Base-by-base conservation (phyloP, 345 rosid species). In the Combretum micranthum region DNA sequence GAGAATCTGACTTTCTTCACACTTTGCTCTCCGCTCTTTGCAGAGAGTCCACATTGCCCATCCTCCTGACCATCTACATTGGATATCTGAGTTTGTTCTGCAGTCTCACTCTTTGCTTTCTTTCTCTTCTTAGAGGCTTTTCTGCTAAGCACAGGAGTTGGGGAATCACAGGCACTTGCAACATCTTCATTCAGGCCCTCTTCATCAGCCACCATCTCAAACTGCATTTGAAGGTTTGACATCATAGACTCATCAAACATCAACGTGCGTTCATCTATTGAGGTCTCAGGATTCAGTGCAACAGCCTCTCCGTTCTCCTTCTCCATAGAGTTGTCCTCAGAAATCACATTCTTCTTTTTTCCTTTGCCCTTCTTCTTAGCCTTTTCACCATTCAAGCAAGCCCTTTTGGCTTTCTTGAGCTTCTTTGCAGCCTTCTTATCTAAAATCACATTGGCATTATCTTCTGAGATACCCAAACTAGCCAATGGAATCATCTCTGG, bases 1-100 rank as follows among this genome's bases (percentile, higher is more conserved):
- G 96, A 83, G 49, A 93, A 93, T 64, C 84, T 76, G 17, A 93
- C 99, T 82, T 84, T 87, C 86, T 89, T 93, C 12, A 70, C 76
- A 76, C 91, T 82, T 71, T 82, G 82, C 65, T 81, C 86, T 10
- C 53, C 69, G 37, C 80, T 85, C 57, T 71, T 81, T 6, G 58
- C 74, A 1, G 78, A 52, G 56, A 44, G 47, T 62, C 66, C 70
- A 43, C 21, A 63, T 56, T 69, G 90, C 42, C n/a, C 80, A 61
- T 75, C 83, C 45, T 32, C 75, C 52, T 65, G 56, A 53, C 22
- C 64, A 55, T 59, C 44, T 53, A 50, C 50, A 49, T 64, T 83
- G 15, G 45, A 53, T 50, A 67, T 68, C 32, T 65, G 67, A 59
- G 73, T 44, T 49, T 69, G 63, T 60, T 70, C 50, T 39, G 22